phyloP scores from a whole-genome alignment of 139 green algal species.

The Chlorella sp. region DNA sequence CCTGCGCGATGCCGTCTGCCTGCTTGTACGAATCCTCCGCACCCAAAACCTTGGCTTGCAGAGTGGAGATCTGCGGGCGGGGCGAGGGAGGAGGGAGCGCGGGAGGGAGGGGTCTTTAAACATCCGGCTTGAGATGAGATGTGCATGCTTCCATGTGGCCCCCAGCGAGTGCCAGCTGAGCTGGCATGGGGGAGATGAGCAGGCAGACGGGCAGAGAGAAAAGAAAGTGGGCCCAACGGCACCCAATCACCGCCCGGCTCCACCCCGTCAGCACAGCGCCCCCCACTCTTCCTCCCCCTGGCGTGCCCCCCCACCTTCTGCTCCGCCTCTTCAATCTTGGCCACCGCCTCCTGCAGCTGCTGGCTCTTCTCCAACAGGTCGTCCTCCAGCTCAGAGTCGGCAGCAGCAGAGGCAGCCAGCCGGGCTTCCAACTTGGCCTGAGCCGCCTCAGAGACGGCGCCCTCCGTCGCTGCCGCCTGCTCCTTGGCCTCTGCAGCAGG shows the following conservation, averaged over 20 bases:
- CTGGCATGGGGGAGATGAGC: no score
- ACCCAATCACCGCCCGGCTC: no score
- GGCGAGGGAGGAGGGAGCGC: no score
- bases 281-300: not conserved
- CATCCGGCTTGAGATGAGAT: no score
- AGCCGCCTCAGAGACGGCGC: not conserved
- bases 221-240: no score
- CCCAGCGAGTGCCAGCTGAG: no score
- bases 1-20: slow-evolving; percentile 71
- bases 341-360: slow-evolving; percentile 28
- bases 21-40: slow-evolving; percentile 35
- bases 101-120: not conserved
- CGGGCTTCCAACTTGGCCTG: not conserved
- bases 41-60: slow-evolving; percentile 33
- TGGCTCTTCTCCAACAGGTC: slow-evolving; percentile 33
- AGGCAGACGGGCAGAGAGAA: no score
- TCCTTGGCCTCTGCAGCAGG: not conserved
- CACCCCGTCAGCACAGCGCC: no score
- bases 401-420: not conserved
- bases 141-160: no score
- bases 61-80: slow-evolving; percentile 15
- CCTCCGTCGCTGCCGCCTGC: not conserved
- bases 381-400: slow-evolving; percentile 33
- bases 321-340: slow-evolving; percentile 20
- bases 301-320: slow-evolving; percentile 30